A percentile compares a stretch with the other conserved stretches of the same genome.
Conservation (phyloP, 2,329 filamentous ascomycete genomes). For the Alternaria panax region DNA sequence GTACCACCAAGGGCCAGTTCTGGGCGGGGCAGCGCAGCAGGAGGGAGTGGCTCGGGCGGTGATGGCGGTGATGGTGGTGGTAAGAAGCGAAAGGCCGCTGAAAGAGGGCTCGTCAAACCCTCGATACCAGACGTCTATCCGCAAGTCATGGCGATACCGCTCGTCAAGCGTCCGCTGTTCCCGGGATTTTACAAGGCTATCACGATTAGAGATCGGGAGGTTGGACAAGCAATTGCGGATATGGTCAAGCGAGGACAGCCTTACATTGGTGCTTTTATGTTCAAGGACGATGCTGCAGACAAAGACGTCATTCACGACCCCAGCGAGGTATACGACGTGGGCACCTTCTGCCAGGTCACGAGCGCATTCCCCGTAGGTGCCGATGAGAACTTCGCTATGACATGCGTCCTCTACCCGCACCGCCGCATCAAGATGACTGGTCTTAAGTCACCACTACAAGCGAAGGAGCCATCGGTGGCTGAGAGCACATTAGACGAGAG, state of each 20-base stretch:
- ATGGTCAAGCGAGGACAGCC: slow-evolving; percentile 97
- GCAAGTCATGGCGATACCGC: slow-evolving; percentile 96
- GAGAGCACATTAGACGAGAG: slow-evolving; percentile 53
- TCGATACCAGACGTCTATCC: slow-evolving; percentile 94
- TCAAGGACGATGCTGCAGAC: slow-evolving; percentile 95
- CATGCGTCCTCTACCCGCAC: slow-evolving; percentile 94
- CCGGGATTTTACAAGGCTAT: slow-evolving; percentile 99
- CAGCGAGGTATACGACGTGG: slow-evolving; percentile 93
- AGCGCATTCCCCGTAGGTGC: slow-evolving; percentile 86
- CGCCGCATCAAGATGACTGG: slow-evolving; percentile 90
- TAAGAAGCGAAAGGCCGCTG: slow-evolving; percentile 75
- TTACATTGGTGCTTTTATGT: slow-evolving; percentile 94
- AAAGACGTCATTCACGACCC: slow-evolving; percentile 90
- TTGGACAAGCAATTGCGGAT: slow-evolving; percentile 90
- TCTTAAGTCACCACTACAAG: slow-evolving; percentile 71
- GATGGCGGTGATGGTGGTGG: slow-evolving; percentile 67
- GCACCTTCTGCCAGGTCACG: slow-evolving; percentile 97
- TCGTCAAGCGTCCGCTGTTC: slow-evolving; percentile 90
- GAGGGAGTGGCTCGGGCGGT: slow-evolving; percentile 56
- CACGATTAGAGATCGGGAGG: slow-evolving; percentile 91
- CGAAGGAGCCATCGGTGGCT: slow-evolving; percentile 41
- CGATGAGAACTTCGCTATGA: slow-evolving; percentile 83
- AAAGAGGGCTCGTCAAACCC: slow-evolving; percentile 83
- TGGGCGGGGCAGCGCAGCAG: slow-evolving; percentile 66
- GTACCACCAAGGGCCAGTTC: slow-evolving; percentile 62